Base-by-base conservation (phyloP, 1,284 basidiomycete genomes). In the Agroathelia rolfsii region DNA sequence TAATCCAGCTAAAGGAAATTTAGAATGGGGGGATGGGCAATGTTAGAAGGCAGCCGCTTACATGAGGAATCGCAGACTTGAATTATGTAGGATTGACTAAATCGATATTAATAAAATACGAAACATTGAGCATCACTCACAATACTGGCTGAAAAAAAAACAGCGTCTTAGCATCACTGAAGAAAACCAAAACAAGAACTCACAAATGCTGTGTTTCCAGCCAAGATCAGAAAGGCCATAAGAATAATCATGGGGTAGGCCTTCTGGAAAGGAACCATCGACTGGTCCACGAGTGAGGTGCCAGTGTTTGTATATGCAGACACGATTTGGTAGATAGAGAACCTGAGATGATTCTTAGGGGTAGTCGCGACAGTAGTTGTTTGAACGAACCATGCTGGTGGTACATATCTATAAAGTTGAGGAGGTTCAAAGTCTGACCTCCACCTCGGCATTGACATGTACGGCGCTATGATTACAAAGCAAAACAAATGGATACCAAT, bases 241-340 rank as follows among this genome's bases (percentile, higher is more conserved):
- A 66, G 55, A 16, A 85, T 43, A 24, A 89, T 73, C 70, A 90
- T 76, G 6, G 79, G 72, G 53, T 92, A 95, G 12, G 88, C 89
- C 17, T 53, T 66, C 49, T 90, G 84, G 54, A 94, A 92, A 0
- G 87, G 84, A 2, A 92, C 41, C 83, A 96, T 85, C 14, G 86
- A 92, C 40, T 72, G 64, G 56, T 96, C 93, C n/a, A 86, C 76
- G 11, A 96, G 67, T 17, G 86, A 89, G 59, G 72, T 76, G 27
- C 94, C 94, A 1, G 85, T 81, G 48, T 97, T 97, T 27, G 84
- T 87, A 51, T 87, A 95, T 0, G 88, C 72, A 0, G 92, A 94
- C 14, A 85, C 72, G 12, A 80, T 72, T 53, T 95, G 86, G 53
- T 89, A 97, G 12, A 80, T 60, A 1, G 86, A 73, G 50, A 85